A percentile compares a stretch with the other conserved stretches of the same genome.
phyloP scores from a whole-genome alignment of 768 basidiomycete genomes.

The Vararia minispora region DNA sequence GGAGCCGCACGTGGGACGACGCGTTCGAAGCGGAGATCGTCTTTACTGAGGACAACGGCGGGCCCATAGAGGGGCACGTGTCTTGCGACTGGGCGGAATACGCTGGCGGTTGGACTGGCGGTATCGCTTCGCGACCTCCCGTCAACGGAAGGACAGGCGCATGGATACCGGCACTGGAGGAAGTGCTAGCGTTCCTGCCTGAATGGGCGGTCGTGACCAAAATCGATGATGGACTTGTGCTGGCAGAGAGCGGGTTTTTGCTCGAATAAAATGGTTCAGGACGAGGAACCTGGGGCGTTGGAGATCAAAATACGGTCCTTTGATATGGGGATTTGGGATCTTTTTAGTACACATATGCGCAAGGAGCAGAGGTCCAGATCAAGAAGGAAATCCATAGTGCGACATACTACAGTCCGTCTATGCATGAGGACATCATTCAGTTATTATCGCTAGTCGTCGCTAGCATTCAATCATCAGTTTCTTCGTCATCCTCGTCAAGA shows the following conservation, averaged over 20 bases:
- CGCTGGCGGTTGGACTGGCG: background rate
- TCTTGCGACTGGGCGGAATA: slow-evolving; percentile 11
- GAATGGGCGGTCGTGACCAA: slow-evolving; percentile 11
- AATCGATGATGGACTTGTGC: background rate
- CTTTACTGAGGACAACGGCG: background rate
- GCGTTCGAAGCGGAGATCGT: slow-evolving; percentile 9
- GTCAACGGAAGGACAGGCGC: too few species aligned
- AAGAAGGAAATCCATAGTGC: too few species aligned
- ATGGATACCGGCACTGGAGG: slow-evolving; percentile 7
- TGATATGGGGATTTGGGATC: too few species aligned
- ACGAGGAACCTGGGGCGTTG: too few species aligned
- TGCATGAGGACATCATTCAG: too few species aligned
- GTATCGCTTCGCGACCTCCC: slow-evolving; percentile 1
- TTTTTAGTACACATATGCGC: too few species aligned
- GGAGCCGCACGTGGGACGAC: slow-evolving; percentile 9
- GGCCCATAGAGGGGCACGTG: slow-evolving; percentile 4
- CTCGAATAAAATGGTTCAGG: background rate
- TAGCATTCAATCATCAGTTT: too few species aligned
- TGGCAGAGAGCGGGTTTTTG: background rate
- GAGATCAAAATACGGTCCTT: too few species aligned
- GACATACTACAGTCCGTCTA: too few species aligned
- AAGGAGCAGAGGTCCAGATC: too few species aligned
- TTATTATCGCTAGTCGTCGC: too few species aligned
- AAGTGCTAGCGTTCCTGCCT: slow-evolving; percentile 9
- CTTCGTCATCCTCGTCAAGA: too few species aligned